Evolutionary conservation across 805 yeast species (phyloP).

Genomic region (Cyberlindnera amylophila): DNA sequence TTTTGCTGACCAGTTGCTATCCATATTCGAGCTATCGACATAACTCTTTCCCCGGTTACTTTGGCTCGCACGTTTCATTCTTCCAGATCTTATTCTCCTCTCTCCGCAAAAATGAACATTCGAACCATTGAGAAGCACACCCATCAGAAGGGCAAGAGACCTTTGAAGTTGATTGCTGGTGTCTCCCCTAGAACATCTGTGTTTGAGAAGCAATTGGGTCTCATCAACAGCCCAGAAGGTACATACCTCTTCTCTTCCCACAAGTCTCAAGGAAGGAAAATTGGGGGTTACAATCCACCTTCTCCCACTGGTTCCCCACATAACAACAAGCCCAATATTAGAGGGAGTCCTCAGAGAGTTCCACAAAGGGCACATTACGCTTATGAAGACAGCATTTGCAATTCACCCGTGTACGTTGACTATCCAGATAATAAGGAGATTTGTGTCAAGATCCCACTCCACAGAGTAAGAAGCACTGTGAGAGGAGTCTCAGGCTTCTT

Average conservation of each 20-base stretch:
- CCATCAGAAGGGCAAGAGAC: conserved; percentile 5
- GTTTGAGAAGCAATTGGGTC: conserved; percentile 21
- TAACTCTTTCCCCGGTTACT: no score
- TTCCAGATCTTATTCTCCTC: no score
- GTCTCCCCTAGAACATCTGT: conserved; percentile 19
- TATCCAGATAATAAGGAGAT: neutral
- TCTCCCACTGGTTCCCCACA: no score
- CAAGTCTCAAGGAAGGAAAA: neutral
- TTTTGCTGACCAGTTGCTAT: no score
- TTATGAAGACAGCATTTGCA: neutral
- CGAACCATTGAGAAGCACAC: neutral
- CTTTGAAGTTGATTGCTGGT: conserved; percentile 14
- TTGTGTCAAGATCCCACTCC: conserved; percentile 17
- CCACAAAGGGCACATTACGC: neutral
- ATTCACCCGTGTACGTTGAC: neutral
- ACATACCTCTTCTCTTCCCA: conserved; percentile 1
- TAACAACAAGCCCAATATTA: no score
- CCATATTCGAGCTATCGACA: no score
- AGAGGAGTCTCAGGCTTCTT: conserved; percentile 2
- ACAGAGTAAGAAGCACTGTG: conserved; percentile 2
- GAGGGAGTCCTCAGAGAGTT: no score
- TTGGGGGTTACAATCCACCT: conserved; percentile 4
- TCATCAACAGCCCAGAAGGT: neutral
- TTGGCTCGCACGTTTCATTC: no score
- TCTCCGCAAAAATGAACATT: no score